Base-by-base conservation (phyloP, 768 basidiomycete species). In the Trametes cinnabarina region DNA sequence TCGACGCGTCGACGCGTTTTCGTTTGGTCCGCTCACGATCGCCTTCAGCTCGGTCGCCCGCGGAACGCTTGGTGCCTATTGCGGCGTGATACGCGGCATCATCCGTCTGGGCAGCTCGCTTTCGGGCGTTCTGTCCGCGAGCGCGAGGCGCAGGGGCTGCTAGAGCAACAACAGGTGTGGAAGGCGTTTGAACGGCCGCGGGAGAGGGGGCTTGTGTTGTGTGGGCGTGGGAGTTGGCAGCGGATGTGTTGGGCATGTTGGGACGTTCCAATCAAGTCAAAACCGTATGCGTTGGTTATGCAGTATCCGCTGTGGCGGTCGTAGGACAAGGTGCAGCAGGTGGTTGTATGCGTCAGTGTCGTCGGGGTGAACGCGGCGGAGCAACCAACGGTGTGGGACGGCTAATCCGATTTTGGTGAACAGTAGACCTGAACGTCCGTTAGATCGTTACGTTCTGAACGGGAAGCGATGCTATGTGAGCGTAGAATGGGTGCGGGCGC, bases 11-110 rank as follows among this genome's bases (percentile, higher is more conserved):
- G 35, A 82, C 76, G 63, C 87, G 81, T 73, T 90, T 92, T 64
- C 90, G 75, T 72, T 92, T 91, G 51, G 79, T 77, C 47, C 89
- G 77, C 15, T 86, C 83, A 34, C 59, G 59, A 63, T 91, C 90
- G n/a, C 86, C 87, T 8, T 90, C 88, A 23, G 74, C 79, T 65
- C 83, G 82, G 50, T 91, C 90, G 17, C 67, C 74, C 0, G 88
- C 89, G 43, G 82, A 82, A 62, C 90, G 73, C 68, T 92, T 91
- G 17, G 78, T 69, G 35, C 82, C 82, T 19, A 61, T 50, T n/a
- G 73, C 63, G 7, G 74, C 71, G 9, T 76, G 71, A 48, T 90
- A 90, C 20, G 87, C 78, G 15, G 86, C 84, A 68, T 90, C 86
- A 42, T 76, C 78, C 15, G 84, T 84, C 65, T 87, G 82, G 2